Conservation (phyloP, 2,329 filamentous ascomycete species). For the Zarea fungicola region DNA sequence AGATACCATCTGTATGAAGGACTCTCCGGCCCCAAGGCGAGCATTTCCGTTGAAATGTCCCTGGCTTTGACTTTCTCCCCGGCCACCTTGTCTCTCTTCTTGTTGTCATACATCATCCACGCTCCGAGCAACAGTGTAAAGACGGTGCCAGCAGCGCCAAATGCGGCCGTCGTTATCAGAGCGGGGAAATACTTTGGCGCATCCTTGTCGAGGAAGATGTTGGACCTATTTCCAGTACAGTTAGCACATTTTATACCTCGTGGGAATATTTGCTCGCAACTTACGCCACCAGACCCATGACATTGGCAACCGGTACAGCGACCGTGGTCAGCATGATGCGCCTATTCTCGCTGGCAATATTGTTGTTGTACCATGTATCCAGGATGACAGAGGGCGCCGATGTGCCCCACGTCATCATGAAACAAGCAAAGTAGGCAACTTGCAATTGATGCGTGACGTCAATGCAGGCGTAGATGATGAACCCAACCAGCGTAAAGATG, state of each 20-base stretch:
- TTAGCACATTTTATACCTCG: too few species aligned
- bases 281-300: conserved; percentile 67
- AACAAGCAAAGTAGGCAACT: conserved; percentile 69
- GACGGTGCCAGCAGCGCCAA: conserved; percentile 55
- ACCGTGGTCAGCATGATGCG: conserved; percentile 66
- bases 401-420: conserved; percentile 81
- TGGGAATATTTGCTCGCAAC: too few species aligned
- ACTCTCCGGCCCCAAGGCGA: too few species aligned
- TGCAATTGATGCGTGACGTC: conserved; percentile 56
- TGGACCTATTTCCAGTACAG: too few species aligned
- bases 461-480: conserved; percentile 73
- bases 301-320: conserved; percentile 68
- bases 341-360: conserved; percentile 70
- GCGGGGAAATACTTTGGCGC: conserved; percentile 63
- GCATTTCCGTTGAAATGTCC: conserved; percentile 51
- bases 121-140: conserved; percentile 49
- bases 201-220: conserved; percentile 62
- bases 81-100: conserved; percentile 45
- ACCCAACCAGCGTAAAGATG: conserved; percentile 67
- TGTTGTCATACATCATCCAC: conserved; percentile 56
- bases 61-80: conserved; percentile 41
- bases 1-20: too few species aligned
- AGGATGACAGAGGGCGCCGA: conserved; percentile 67
- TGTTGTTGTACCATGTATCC: conserved; percentile 70
- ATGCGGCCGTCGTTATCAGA: conserved; percentile 58